phyloP scores from a whole-genome alignment of 129 eudicot species.

The Dittrichia graveolens region DNA sequence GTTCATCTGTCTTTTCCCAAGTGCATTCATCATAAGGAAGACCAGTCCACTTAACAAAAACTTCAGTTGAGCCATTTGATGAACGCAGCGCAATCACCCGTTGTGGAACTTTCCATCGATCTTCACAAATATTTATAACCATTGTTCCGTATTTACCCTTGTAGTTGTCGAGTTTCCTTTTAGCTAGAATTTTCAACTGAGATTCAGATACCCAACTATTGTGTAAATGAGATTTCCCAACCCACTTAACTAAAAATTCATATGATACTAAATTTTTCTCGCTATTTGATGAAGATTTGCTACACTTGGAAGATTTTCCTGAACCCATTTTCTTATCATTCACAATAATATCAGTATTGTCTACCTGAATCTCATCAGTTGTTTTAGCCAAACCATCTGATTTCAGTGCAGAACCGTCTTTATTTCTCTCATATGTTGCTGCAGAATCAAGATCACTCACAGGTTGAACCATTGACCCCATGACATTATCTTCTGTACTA shows the following conservation, averaged over 20 bases:
- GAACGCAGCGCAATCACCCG: conserved; percentile 64
- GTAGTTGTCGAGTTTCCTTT: conserved; percentile 86
- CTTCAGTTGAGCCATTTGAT: conserved; percentile 57
- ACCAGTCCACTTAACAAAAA: conserved; percentile 81
- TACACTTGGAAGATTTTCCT: conserved; percentile 18
- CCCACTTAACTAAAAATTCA: conserved; percentile 94
- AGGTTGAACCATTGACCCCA: conserved; percentile 28
- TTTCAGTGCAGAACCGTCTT: conserved; percentile 18
- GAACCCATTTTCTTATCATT: conserved; percentile 23
- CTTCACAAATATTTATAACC: conserved; percentile 68
- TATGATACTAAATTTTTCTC: conserved; percentile 40
- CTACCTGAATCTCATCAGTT: conserved; percentile 27
- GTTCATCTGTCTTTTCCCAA: conserved; percentile 84
- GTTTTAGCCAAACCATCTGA: conserved; percentile 31
- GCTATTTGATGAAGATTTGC: conserved; percentile 34
- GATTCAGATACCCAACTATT: conserved; percentile 90
- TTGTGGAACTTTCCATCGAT: conserved; percentile 90
- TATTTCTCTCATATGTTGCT: conserved; percentile 28
- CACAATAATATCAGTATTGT: conserved; percentile 30
- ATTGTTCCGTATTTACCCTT: conserved; percentile 71
- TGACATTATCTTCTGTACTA: conserved; percentile 36
- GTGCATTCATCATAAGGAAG: conserved; percentile 96
- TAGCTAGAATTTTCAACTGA: conserved; percentile 66
- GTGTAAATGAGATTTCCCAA: conserved; percentile 85
- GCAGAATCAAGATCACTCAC: conserved; percentile 28